These are phyloP conservation scores for Eimeria praecox DNA, from an alignment of 169 alveolate genomes.

Conservation along the genomic window DNA sequence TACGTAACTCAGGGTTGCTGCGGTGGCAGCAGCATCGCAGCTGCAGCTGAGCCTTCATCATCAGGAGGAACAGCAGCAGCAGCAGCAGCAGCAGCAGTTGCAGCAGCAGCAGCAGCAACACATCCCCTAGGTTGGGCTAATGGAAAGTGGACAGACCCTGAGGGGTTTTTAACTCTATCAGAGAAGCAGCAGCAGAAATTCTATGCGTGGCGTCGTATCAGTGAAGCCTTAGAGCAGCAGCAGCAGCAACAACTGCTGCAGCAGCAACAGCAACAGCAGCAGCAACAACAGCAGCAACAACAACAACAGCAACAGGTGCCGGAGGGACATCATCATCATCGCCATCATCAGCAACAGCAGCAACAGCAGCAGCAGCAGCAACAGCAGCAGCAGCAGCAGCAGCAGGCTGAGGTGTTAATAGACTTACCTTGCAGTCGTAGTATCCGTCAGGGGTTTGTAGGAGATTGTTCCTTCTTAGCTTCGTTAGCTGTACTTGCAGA, in stretches of 20 bases:
- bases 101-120: slow-evolving; percentile 43
- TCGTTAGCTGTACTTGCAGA: slow-evolving; percentile 94
- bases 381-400: slow-evolving; percentile 1
- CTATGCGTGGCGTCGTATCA: slow-evolving; percentile 87
- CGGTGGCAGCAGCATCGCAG: background rate
- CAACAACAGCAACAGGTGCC: background rate
- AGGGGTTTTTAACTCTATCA: slow-evolving; percentile 87
- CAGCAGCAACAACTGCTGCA: slow-evolving; percentile 14
- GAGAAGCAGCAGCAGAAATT: slow-evolving; percentile 87
- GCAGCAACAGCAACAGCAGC: background rate
- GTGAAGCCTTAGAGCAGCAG: slow-evolving; percentile 83
- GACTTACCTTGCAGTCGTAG: slow-evolving; percentile 85
- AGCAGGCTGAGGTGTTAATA: slow-evolving; percentile 79
- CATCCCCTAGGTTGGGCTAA: slow-evolving; percentile 82
- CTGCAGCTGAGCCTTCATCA: background rate
- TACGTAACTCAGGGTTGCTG: slow-evolving; percentile 12
- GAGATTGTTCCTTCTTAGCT: slow-evolving; percentile 96
- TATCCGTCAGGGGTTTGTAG: slow-evolving; percentile 95
- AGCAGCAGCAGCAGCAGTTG: background rate
- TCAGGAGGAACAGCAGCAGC: background rate
- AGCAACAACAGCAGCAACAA: background rate
- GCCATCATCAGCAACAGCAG: background rate
- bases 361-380: slow-evolving; percentile 39
- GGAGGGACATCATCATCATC: background rate
- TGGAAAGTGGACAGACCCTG: slow-evolving; percentile 91